These are phyloP conservation scores for Euphorbia pulcherrima DNA, from an alignment of 345 rosid species.

Conservation along the genomic window DNA sequence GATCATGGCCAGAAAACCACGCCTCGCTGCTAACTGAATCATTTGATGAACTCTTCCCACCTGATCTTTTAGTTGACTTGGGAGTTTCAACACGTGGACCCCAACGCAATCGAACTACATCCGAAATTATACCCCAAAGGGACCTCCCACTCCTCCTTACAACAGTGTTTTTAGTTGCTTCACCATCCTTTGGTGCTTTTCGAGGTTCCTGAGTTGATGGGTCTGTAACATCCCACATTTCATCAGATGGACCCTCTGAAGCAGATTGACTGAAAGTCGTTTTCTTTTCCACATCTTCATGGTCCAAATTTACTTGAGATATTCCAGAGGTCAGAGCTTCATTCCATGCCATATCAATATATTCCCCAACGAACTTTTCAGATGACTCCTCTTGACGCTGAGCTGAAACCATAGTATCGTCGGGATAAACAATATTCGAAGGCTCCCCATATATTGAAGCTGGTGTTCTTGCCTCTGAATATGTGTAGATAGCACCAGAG, in stretches of 20 bases:
- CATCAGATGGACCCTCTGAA: conserved; percentile 69
- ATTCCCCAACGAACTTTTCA: conserved; percentile 52
- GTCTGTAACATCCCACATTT: conserved; percentile 72
- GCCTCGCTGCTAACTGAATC: conserved; percentile 63
- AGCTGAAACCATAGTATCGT: conserved; percentile 65
- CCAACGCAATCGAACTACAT: conserved; percentile 67
- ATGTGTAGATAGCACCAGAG: conserved; percentile 27
- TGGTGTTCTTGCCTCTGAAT: conserved; percentile 34
- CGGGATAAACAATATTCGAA: conserved; percentile 27
- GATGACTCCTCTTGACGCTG: conserved; percentile 60
- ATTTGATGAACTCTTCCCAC: conserved; percentile 54
- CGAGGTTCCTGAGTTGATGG: conserved; percentile 47
- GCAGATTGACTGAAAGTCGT: conserved; percentile 30
- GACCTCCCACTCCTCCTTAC: conserved; percentile 63
- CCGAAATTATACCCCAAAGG: conserved; percentile 68
- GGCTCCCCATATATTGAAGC: conserved; percentile 27
- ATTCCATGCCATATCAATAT: conserved; percentile 58
- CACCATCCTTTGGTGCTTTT: conserved; percentile 37
- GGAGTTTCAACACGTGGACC: conserved; percentile 56
- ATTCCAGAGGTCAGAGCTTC: conserved; percentile 46
- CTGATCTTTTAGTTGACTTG: conserved; percentile 43
- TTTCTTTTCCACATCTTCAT: conserved; percentile 33
- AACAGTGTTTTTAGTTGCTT: conserved; percentile 33
- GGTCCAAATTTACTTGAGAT: conserved; percentile 17
- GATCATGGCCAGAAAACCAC: conserved; percentile 87